These are phyloP conservation scores for Teratosphaeria pseudoeucalypti DNA, from an alignment of 2,329 filamentous ascomycete species.

Conservation along the genomic window DNA sequence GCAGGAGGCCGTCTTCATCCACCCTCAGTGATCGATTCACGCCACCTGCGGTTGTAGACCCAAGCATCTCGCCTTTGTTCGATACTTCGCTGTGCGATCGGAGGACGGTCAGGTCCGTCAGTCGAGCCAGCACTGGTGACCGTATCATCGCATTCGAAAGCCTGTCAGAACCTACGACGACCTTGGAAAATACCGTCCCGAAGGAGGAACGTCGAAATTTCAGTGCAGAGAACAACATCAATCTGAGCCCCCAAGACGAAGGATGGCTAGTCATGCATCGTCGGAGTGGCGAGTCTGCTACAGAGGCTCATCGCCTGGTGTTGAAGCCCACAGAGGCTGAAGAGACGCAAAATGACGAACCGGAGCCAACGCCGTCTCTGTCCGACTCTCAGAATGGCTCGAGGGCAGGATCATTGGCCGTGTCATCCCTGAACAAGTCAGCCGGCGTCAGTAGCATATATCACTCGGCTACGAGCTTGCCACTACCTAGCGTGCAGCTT, in stretches of 20 bases:
- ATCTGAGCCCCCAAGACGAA: slow-evolving; percentile 14
- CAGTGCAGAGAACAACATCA: slow-evolving; percentile 15
- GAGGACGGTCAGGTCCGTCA: slow-evolving; percentile 7
- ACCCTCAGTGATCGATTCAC: slow-evolving; percentile 12
- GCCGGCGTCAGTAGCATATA: slow-evolving; percentile 4
- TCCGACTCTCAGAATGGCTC: slow-evolving; percentile 6
- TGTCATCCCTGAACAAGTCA: background rate
- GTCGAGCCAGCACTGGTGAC: slow-evolving; percentile 23
- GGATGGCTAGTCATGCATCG: slow-evolving; percentile 15
- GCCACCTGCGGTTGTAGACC: slow-evolving; percentile 2
- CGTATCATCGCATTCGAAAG: slow-evolving; percentile 15
- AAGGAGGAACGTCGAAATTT: slow-evolving; percentile 16
- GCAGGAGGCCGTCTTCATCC: slow-evolving; percentile 18
- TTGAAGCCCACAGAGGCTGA: slow-evolving; percentile 25
- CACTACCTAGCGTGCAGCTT: slow-evolving; percentile 32
- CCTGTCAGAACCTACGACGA: slow-evolving; percentile 1
- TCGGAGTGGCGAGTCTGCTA: slow-evolving; percentile 3
- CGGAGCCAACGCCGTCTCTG: background rate
- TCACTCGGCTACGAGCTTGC: slow-evolving; percentile 13
- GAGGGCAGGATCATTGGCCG: slow-evolving; percentile 2
- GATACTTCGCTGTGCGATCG: slow-evolving; percentile 5
- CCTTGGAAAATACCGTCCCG: background rate
- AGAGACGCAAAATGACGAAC: slow-evolving; percentile 6
- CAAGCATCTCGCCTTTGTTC: slow-evolving; percentile 17
- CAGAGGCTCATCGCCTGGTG: slow-evolving; percentile 14